Conservation (phyloP, 2,329 filamentous ascomycete species). For the Penicillium hesseltinei region DNA sequence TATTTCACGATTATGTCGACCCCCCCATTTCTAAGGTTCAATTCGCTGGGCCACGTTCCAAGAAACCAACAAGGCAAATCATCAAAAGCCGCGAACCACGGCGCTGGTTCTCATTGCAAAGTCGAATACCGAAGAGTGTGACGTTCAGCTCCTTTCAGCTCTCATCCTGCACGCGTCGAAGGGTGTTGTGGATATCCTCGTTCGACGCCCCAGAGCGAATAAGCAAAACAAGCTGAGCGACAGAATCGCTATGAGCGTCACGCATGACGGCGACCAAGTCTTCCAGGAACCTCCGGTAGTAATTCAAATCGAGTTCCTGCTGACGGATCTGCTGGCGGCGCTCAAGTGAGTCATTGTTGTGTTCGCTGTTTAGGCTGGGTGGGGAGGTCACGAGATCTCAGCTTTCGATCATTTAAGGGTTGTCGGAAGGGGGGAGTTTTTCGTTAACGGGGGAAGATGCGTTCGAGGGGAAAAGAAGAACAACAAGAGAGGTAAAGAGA, state of each 20-base stretch:
- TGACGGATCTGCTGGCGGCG: neutral
- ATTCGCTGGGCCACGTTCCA: neutral
- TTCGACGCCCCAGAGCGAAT: slow-evolving; percentile 33
- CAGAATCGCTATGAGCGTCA: slow-evolving; percentile 21
- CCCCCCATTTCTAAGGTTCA: neutral
- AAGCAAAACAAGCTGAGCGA: slow-evolving; percentile 24
- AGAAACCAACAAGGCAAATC: neutral
- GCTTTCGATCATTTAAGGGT: neutral
- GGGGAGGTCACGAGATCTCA: neutral
- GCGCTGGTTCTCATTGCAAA: neutral
- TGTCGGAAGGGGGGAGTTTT: neutral
- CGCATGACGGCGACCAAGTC: slow-evolving; percentile 27
- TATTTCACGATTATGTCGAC: neutral
- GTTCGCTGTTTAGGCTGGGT: neutral
- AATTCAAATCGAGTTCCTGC: slow-evolving; percentile 9
- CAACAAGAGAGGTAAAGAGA: neutral
- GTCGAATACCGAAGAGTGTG: neutral
- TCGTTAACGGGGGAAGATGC: neutral
- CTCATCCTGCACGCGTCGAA: slow-evolving; percentile 16
- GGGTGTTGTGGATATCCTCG: slow-evolving; percentile 22
- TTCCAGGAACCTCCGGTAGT: slow-evolving; percentile 28
- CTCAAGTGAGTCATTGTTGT: neutral
- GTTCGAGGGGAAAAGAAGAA: neutral
- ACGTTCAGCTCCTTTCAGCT: neutral
- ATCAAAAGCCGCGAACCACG: neutral